These are phyloP conservation scores for Mucor racemosus DNA, from an alignment of 371 early-diverging fungal species.

Conservation along the genomic window DNA sequence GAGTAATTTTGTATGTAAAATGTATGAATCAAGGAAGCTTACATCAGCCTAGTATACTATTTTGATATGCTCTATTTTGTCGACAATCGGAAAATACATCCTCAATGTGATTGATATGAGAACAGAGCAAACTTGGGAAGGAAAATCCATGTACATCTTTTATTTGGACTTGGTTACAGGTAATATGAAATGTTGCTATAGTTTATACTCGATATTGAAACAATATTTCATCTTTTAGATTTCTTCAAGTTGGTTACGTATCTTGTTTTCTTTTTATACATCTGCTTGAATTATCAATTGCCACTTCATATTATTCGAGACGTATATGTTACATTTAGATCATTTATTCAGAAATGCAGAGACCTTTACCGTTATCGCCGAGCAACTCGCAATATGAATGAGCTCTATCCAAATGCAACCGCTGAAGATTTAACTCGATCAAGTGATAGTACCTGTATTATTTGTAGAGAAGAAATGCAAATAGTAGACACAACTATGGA, in stretches of 20 bases:
- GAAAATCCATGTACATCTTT: slow-evolving; percentile 89
- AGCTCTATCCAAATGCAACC: slow-evolving; percentile 90
- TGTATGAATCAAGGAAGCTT: neutral
- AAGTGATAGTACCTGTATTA: slow-evolving; percentile 92
- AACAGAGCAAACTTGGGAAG: slow-evolving; percentile 91
- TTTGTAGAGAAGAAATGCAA: slow-evolving; percentile 96
- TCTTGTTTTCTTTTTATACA: slow-evolving; percentile 81
- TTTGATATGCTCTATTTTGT: slow-evolving; percentile 72
- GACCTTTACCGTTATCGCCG: slow-evolving; percentile 90
- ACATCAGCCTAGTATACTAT: slow-evolving; percentile 78
- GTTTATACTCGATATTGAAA: neutral
- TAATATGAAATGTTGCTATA: slow-evolving; percentile 28
- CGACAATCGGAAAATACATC: slow-evolving; percentile 81
- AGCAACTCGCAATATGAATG: slow-evolving; percentile 95
- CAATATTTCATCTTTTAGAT: slow-evolving; percentile 52
- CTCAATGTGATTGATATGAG: slow-evolving; percentile 85
- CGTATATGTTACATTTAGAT: slow-evolving; percentile 90
- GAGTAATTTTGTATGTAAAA: slow-evolving; percentile 1
- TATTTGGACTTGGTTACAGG: slow-evolving; percentile 84
- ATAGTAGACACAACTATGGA: slow-evolving; percentile 3
- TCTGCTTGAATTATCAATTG: slow-evolving; percentile 80
- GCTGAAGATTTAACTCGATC: slow-evolving; percentile 76
- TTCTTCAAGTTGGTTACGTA: slow-evolving; percentile 89
- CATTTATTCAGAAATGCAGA: slow-evolving; percentile 85
- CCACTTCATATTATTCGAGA: slow-evolving; percentile 96